Percentiles rank a stretch among this genome's conserved stretches.
Evolutionary conservation across 2,329 filamentous ascomycete species (phyloP).

Genomic region (Exophiala alcalophila): DNA sequence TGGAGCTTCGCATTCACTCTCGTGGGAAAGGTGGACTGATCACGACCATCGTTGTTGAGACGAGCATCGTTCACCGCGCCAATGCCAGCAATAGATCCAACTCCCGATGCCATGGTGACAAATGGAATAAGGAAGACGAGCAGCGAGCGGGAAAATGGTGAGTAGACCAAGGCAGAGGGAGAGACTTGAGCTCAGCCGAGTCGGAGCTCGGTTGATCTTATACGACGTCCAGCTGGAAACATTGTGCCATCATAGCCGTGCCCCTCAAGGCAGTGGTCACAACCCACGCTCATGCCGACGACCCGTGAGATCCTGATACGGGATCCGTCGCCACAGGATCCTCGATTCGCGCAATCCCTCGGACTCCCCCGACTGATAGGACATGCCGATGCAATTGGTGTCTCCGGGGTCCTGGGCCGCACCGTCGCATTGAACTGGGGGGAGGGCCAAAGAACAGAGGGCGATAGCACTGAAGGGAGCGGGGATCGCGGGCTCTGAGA

Average conservation of each 20-base stretch:
- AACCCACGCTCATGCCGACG: slow-evolving; percentile 5
- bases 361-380: slow-evolving; percentile 2
- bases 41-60: slow-evolving; percentile 9
- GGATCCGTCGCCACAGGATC: not conserved
- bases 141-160: no score
- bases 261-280: no score
- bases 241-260: no score
- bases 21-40: slow-evolving; percentile 11
- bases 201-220: slow-evolving; percentile 5
- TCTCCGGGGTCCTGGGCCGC: slow-evolving; percentile 10
- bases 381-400: slow-evolving; percentile 1
- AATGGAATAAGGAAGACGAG: not conserved
- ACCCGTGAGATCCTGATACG: not conserved
- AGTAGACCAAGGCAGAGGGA: not conserved
- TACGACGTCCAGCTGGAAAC: not conserved
- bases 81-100: slow-evolving; percentile 19
- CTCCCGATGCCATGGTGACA: slow-evolving; percentile 17
- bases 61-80: slow-evolving; percentile 21
- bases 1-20: slow-evolving; percentile 25
- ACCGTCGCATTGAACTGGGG: slow-evolving; percentile 4
- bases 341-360: not conserved
- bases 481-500: slow-evolving; percentile 8
- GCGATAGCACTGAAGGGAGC: not conserved
- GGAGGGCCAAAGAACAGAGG: no score
- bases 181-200: not conserved